Base-by-base conservation (phyloP, 805 yeast species). In the Myxozyma udenii region DNA sequence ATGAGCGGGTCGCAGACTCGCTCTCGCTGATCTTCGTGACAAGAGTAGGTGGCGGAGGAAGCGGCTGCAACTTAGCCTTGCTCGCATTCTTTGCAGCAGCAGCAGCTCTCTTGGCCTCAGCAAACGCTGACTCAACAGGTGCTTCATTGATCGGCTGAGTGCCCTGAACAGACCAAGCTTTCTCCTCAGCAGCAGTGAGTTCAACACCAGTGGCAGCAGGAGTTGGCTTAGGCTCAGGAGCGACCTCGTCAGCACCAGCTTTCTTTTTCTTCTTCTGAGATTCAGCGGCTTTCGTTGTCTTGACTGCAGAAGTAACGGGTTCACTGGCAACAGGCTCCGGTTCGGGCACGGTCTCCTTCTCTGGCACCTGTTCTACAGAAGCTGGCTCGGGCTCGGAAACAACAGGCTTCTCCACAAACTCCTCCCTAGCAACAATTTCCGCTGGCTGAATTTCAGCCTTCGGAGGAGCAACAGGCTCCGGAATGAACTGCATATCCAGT, bases 1-100 rank as follows among this genome's bases (percentile, higher is more conserved):
- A 28, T 2, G 28, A 22, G 16, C 12, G 14, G 9, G 38, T 18
- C 5, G 9, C 24, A 23, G n/a, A 11, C 11, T 12, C 33, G 16
- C n/a, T 5, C 3, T 48, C 52, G 12, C 53, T 39, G 3, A 37
- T 37, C 23, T 54, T 50, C 9, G 48, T 41, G 16, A 25, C 30
- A 9, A 44, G 21, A 19, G 47, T 41, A 14, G 55, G 51, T 25
- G 54, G 45, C 6, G 54, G 55, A 9, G 58, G 58, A 1, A 54
- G 32, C 3, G 58, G 58, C 48, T 54, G 54, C 25, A 54, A 18
- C 33, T 45, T 52, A 30, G 44, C 53, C 46, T 50, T 53, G 14
- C 37, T 43, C 16, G 53, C 30, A n/a, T 7, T 22, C 12, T 12
- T 42, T 12, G 43, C 16, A 18, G 23, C 33, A 11, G n/a, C 38